A percentile compares a stretch with the other conserved stretches of the same genome.
phyloP scores from a whole-genome alignment of 106 monocot genomes.

The Triglochin maritima region DNA sequence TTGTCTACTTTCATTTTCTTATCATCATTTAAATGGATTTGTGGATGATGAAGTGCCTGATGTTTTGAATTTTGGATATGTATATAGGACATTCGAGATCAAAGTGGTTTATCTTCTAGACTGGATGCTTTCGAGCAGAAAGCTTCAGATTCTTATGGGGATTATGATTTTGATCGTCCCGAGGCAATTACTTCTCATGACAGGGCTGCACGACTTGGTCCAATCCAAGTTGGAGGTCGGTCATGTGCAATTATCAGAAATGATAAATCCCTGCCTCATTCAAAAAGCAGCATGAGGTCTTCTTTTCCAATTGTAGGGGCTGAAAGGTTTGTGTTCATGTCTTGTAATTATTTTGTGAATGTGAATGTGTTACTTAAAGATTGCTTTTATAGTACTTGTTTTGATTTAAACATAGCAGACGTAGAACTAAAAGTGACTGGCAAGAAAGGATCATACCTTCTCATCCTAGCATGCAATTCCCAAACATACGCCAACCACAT shows the following conservation, averaged over 20 bases:
- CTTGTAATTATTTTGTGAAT: background rate
- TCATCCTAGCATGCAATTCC: conserved; percentile 11
- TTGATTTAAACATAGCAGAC: conserved; percentile 12
- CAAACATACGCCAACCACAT: conserved; percentile 9
- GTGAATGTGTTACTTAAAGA: background rate
- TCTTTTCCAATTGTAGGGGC: background rate
- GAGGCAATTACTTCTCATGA: conserved; percentile 8
- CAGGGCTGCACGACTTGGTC: conserved; percentile 14
- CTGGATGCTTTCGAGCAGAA: conserved; percentile 10
- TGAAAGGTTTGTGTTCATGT: background rate
- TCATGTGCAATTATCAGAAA: conserved; percentile 1
- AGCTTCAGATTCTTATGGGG: conserved; percentile 2
- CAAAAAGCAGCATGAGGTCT: background rate
- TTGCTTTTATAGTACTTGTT: background rate
- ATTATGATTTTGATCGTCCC: conserved; percentile 13
- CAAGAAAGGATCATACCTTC: conserved; percentile 19
- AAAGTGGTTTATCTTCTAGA: conserved; percentile 9
- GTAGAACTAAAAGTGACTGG: conserved; percentile 25
- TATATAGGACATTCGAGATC: conserved; percentile 10
- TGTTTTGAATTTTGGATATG: too few relatives aligned
- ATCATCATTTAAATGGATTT: background rate
- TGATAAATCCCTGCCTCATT: conserved; percentile 1
- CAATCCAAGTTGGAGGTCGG: conserved; percentile 4
- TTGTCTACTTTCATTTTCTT: background rate
- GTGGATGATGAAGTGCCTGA: background rate